Conservation (phyloP, 805 yeast species). For the Zygosaccharomyces pseudorouxii region DNA sequence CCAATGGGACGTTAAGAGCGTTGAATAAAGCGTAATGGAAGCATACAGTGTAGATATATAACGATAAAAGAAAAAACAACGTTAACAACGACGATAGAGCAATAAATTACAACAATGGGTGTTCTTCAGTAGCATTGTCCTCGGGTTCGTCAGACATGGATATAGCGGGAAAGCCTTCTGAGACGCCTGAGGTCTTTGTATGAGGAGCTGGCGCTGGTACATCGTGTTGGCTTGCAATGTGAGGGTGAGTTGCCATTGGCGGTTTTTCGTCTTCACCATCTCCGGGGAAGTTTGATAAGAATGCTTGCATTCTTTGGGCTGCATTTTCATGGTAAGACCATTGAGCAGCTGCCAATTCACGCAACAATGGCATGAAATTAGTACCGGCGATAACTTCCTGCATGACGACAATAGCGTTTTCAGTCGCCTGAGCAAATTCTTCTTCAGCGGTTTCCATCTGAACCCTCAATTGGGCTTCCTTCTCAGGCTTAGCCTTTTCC, state of each 20-base stretch:
- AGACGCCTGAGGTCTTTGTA: neutral
- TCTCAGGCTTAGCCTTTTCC: constrained; percentile 51
- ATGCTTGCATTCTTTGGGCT: constrained; percentile 55
- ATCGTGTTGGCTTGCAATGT: neutral
- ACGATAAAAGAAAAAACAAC: constrained; percentile 1
- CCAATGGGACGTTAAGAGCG: constrained; percentile 67
- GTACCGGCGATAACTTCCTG: constrained; percentile 71
- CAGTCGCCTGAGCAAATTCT: constrained; percentile 84
- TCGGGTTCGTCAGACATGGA: constrained; percentile 8
- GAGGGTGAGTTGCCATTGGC: neutral
- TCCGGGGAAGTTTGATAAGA: constrained; percentile 34
- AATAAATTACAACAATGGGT: neutral
- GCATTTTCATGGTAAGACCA: constrained; percentile 77
- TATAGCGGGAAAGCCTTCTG: constrained; percentile 3
- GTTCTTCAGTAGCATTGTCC: constrained; percentile 8
- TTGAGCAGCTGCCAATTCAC: constrained; percentile 72
- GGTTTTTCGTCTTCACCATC: neutral
- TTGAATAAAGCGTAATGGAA: constrained; percentile 34
- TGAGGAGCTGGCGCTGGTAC: neutral
- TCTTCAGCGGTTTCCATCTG: constrained; percentile 83
- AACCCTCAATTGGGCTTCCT: constrained; percentile 68
- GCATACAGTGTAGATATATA: constrained; percentile 3
- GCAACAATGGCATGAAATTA: constrained; percentile 60
- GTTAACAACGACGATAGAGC: neutral
- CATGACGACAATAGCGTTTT: constrained; percentile 80